These are phyloP conservation scores for Dendrobium catenatum DNA, from an alignment of 106 monocot genomes.

Conservation along the genomic window DNA sequence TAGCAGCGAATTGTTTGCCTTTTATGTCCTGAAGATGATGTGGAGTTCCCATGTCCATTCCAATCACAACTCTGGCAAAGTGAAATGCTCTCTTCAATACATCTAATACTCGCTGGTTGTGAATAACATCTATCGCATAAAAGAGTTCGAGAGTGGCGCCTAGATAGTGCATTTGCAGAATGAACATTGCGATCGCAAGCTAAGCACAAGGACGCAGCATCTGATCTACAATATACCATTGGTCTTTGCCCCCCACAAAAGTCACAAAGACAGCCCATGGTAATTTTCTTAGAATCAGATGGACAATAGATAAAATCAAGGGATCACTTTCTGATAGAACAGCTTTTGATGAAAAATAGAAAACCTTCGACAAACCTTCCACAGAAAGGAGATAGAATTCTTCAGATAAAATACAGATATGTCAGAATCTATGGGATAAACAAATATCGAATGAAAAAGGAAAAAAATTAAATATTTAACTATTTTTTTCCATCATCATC, in stretches of 20 bases:
- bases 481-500: not conserved
- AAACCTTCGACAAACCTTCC: too few species aligned
- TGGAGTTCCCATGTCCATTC: slow-evolving; percentile 32
- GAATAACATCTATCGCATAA: slow-evolving; percentile 63
- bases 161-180: slow-evolving; percentile 83
- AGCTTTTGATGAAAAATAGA: too few species aligned
- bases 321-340: not conserved
- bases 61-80: slow-evolving; percentile 85
- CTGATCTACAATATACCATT: slow-evolving; percentile 83
- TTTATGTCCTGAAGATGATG: slow-evolving; percentile 43
- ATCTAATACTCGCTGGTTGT: slow-evolving; percentile 61
- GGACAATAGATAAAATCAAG: not conserved
- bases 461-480: not conserved
- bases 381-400: too few species aligned
- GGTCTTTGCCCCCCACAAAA: slow-evolving; percentile 77
- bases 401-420: too few species aligned
- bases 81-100: slow-evolving; percentile 60
- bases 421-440: not conserved
- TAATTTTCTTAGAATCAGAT: slow-evolving; percentile 9
- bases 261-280: slow-evolving; percentile 71
- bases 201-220: slow-evolving; percentile 79
- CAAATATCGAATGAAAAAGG: not conserved
- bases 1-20: slow-evolving; percentile 69
- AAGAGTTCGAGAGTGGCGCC: slow-evolving; percentile 71
- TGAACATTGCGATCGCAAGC: slow-evolving; percentile 89